Conservation (phyloP, 768 basidiomycete genomes). For the Collybia nuda region DNA sequence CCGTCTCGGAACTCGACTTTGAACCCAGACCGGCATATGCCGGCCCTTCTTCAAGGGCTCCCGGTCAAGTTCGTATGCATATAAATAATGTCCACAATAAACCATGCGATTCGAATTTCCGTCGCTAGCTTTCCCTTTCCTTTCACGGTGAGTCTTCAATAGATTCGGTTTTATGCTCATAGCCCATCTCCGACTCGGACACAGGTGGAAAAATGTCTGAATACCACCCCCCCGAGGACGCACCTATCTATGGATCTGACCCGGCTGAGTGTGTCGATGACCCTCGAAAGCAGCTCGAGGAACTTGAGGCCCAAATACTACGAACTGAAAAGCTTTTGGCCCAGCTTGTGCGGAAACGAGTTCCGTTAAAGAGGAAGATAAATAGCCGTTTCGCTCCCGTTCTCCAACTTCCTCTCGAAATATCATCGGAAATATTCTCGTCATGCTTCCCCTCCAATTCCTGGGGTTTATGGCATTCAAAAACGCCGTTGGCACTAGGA, state of each 20-base stretch:
- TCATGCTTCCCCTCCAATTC: slow-evolving; percentile 8
- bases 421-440: slow-evolving; percentile 18
- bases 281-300: slow-evolving; percentile 11
- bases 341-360: slow-evolving; percentile 11
- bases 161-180: background rate
- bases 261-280: slow-evolving; percentile 4
- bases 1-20: too few relatives aligned
- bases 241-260: background rate
- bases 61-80: slow-evolving; percentile 6
- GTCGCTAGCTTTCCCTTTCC: background rate
- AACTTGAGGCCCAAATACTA: slow-evolving; percentile 14
- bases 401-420: slow-evolving; percentile 16
- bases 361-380: slow-evolving; percentile 15
- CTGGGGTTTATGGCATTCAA: slow-evolving; percentile 2
- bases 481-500: slow-evolving; percentile 19
- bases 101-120: slow-evolving; percentile 2
- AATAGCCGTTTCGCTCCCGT: slow-evolving; percentile 12
- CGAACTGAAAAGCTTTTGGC: slow-evolving; percentile 9
- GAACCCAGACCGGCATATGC: too few relatives aligned
- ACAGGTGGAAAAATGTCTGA: too few relatives aligned
- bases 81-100: slow-evolving; percentile 1
- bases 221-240: background rate
- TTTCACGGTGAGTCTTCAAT: background rate
- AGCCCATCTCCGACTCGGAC: too few relatives aligned
- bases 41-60: slow-evolving; percentile 6